Base-by-base conservation (phyloP, 2,329 filamentous ascomycete genomes). In the Dothidotthia symphoricarpi region DNA sequence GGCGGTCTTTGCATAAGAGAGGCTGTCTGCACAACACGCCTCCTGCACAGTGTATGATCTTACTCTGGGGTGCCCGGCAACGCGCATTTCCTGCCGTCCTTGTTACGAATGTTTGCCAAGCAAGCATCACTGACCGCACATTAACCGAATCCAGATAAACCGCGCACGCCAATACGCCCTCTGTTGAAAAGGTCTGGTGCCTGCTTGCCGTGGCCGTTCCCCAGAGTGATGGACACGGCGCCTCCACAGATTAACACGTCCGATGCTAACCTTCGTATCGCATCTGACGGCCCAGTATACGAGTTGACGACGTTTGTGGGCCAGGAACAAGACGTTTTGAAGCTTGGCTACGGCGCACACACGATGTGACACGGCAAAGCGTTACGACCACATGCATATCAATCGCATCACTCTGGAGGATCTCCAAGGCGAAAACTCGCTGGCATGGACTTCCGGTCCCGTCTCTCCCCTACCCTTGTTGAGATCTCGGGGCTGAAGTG, bases 1-100 rank as follows among this genome's bases (percentile, higher is more conserved):
- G 19, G 19, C n/a, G 9, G 9, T 22, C 19, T 22, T 9, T 22
- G 19, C 19, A 22, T 22, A 22, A 22, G 5, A 22, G 19, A 22
- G 19, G 19, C 19, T 22, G 31, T 14, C 24, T 41, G 39, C 39
- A 36, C 28, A 22, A 36, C 39, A 39, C 32, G 32, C 36, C 16
- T 32, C 25, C 33, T 37, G 48, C 45, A 55, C 49, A 36, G 54
- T 41, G 47, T 49, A 35, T 43, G 51, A 58, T 55, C n/a, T 45
- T 47, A 31, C 45, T 36, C 59, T 45, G 51, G 57, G 58, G 59
- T 62, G 39, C 53, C 55, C 53, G 49, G 55, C 39, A 45, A 34
- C 50, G 44, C 46, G 51, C 57, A 53, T 57, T 35, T 48, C 27
- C 39, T 49, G 44, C 39, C 45, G 40, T 37, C 30, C 43, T 39